These are phyloP conservation scores for Amylostereum areolatum DNA, from an alignment of 1,284 basidiomycete genomes.

Conservation along the genomic window DNA sequence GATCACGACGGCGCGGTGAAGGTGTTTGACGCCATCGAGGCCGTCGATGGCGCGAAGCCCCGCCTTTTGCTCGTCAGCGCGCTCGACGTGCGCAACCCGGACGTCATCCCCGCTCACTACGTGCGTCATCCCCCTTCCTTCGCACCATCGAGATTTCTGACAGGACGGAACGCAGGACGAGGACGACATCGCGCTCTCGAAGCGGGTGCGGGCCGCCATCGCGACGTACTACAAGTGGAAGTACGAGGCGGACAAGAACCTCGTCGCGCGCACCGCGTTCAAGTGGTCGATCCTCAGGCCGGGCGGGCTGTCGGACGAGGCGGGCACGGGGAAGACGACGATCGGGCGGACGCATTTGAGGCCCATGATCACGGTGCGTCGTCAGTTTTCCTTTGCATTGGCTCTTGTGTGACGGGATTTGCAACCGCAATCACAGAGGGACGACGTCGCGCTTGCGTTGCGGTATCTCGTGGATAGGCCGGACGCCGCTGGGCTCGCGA, in stretches of 20 bases:
- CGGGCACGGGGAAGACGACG: slow-evolving; percentile 45
- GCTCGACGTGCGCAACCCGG: slow-evolving; percentile 54
- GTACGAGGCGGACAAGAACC: slow-evolving; percentile 65
- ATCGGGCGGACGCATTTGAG: slow-evolving; percentile 55
- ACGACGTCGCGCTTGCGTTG: slow-evolving; percentile 57
- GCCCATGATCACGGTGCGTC: slow-evolving; percentile 37
- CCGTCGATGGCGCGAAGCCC: slow-evolving; percentile 39
- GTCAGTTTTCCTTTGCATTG: not conserved
- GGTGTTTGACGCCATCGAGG: slow-evolving; percentile 67
- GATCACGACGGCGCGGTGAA: slow-evolving; percentile 71
- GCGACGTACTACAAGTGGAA: slow-evolving; percentile 56
- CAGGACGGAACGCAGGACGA: slow-evolving; percentile 31
- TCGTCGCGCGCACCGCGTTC: slow-evolving; percentile 51
- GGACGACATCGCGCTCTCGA: slow-evolving; percentile 39
- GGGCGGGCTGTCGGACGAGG: slow-evolving; percentile 47
- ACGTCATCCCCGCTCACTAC: slow-evolving; percentile 51
- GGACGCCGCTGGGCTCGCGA: slow-evolving; percentile 53
- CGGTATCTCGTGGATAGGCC: slow-evolving; percentile 47
- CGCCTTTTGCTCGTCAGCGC: slow-evolving; percentile 60
- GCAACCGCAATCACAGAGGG: slow-evolving; percentile 31
- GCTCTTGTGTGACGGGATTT: not conserved
- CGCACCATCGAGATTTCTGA: not conserved
- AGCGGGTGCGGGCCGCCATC: slow-evolving; percentile 37
- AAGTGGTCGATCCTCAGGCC: slow-evolving; percentile 71
- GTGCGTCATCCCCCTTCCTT: slow-evolving; percentile 21